Evolutionary conservation across 257 asterid species (phyloP), one percentile per base, ranked within the genome.

Genomic region (Voacanga thouarsii): DNA sequence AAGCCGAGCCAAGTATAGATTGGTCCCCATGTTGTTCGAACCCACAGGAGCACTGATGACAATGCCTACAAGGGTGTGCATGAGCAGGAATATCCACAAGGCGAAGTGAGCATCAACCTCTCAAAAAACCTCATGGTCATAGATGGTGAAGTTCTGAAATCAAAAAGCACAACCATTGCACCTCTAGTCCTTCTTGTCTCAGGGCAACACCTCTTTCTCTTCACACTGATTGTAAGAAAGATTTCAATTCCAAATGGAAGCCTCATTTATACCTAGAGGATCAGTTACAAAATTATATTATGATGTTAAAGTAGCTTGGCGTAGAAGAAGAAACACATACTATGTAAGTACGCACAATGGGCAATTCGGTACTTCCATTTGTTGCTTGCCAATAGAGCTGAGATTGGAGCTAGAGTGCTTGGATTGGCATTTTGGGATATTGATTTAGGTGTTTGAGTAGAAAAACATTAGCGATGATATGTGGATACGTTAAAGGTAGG

Each of bases 71-170:
- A 63, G 18, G 92, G 98, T 70, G 96, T 94, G 0, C 90, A 83
- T 73, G 92, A 94, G 79, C 97, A 92, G 67, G 98, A 94, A 39
- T 97, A 94, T 41, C 86, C 92, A 0, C 86, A 92, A 49, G 96
- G 96, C 0, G 92, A 92, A 75, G 93, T 92, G 15, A 97, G 98
- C 0, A 94, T 92, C 2, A 89, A 88, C 19, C 84, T 94, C 0
- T 94, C 98, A 0, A 94, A 94, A 53, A 96, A 92, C 61, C 86
- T 94, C 12, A 94, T 94, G 98, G 89, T 90, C 12, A 94, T 94
- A 44, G 98, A 97, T 12, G 98, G 94, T 1, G 98, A 93, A 50
- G 97, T 97, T 0, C 74, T 93, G 76, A 93, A 93, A 68, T 93
- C 98, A 0, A 93, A 93, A 81, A 93, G 91, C 76, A 93, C 98